Conservation (phyloP, 2,329 filamentous ascomycete species). For the Sporothrix schenckii region DNA sequence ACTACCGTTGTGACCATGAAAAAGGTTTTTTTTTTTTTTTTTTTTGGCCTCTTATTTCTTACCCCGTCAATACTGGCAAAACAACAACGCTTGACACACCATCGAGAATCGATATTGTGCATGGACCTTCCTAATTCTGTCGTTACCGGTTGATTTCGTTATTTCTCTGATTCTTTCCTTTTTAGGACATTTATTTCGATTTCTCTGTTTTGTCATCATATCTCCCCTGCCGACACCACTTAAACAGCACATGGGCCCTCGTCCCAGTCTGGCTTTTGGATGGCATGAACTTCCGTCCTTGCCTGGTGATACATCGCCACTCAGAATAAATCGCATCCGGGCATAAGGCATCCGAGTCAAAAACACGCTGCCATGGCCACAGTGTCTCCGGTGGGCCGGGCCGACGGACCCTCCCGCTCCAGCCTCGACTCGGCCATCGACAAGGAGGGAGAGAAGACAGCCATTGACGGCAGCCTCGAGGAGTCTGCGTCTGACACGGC, state of each 20-base stretch:
- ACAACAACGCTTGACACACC: slow-evolving; percentile 7
- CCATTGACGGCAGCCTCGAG: slow-evolving; percentile 3
- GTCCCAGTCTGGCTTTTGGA: neutral
- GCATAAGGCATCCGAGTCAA: neutral
- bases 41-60: too few species aligned
- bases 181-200: neutral
- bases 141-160: neutral
- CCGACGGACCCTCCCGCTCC: neutral
- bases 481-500: slow-evolving; percentile 24
- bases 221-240: neutral
- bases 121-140: slow-evolving; percentile 3
- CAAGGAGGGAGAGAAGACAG: slow-evolving; percentile 11
- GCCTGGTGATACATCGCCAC: neutral
- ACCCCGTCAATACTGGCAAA: neutral
- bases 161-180: neutral
- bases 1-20: too few species aligned
- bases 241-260: neutral
- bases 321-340: neutral
- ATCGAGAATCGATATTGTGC: neutral
- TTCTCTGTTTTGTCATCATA: neutral
- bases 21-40: too few species aligned
- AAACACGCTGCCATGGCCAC: neutral
- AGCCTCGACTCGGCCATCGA: slow-evolving; percentile 1
- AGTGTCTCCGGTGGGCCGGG: neutral
- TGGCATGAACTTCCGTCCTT: neutral